Base-by-base conservation (phyloP, 495 filamentous ascomycete genomes). In the Podospora sp. region DNA sequence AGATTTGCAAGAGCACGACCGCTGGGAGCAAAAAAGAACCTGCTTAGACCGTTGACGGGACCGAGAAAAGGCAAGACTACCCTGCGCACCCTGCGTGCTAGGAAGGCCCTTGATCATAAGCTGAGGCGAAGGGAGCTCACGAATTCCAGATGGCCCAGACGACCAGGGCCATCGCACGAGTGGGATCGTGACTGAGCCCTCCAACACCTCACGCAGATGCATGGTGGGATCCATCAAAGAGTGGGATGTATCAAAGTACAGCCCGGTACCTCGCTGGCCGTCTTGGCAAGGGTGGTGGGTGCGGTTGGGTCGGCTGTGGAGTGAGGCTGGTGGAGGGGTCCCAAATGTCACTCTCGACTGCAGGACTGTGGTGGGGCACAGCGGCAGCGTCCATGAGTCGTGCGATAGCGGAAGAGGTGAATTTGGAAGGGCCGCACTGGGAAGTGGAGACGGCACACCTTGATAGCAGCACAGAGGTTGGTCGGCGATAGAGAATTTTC, bases 341-440 rank as follows among this genome's bases (percentile, higher is more conserved):
- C 63, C 63, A 65, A 25, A 65, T 56, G 52, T 65, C 52, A 57
- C 63, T 57, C 55, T 57, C 52, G 18, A 26, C n/a, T 29, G 51
- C 26, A 65, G 51, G 40, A 21, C 50, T 58, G 52, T 20, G 51
- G 51, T 65, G 29, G 52, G 56, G 56, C 22, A 27, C 8, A n/a
- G 11, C 22, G 8, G 7, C 20, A 22, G 51, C 49, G 26, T 18
- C 21, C 18, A 21, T 57, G 63, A 65, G 63, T 65, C 52, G 63
- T 65, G 63, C 63, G 52, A 65, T 65, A 65, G 51, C 62, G 62
- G 25, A 55, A 36, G 12, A 26, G 18, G 26, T 5, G 26, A 33
- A 35, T 35, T 11, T 46, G 20, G 33, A 24, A 21, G n/a, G 35
- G 27, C 35, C 29, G 59, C 35, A 36, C 25, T 56, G 27, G 20